These are phyloP conservation scores for Cylindrotheca closterium DNA, from an alignment of 108 stramenopile species.

Conservation along the genomic window DNA sequence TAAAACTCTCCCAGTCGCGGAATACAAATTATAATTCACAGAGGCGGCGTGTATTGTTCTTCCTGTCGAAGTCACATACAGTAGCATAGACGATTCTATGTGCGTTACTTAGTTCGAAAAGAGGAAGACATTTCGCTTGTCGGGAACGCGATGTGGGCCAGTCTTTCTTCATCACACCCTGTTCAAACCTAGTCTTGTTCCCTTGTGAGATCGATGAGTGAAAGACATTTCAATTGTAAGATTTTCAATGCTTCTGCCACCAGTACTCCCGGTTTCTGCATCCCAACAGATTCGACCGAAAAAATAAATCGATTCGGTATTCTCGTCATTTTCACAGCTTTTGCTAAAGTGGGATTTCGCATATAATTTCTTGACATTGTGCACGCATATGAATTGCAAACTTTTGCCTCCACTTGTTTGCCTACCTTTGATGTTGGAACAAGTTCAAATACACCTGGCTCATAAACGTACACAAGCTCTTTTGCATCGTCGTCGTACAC, in stretches of 20 bases:
- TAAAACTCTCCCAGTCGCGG: too few relatives aligned
- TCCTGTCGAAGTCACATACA: too few relatives aligned
- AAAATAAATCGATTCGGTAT: constrained; percentile 97
- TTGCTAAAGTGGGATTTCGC: constrained; percentile 71
- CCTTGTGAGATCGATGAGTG: constrained; percentile 42
- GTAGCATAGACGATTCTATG: too few relatives aligned
- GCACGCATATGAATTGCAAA: constrained; percentile 90
- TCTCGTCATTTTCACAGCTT: constrained; percentile 82
- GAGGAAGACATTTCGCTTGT: too few relatives aligned
- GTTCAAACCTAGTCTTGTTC: constrained; percentile 43
- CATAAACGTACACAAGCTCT: constrained; percentile 81
- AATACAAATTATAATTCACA: too few relatives aligned
- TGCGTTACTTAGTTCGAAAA: too few relatives aligned
- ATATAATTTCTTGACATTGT: constrained; percentile 97
- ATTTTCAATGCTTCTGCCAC: constrained; percentile 79
- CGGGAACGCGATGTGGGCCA: too few relatives aligned
- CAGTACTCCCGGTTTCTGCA: constrained; percentile 82
- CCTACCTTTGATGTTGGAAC: constrained; percentile 42
- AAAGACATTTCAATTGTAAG: constrained; percentile 69
- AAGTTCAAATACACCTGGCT: constrained; percentile 84
- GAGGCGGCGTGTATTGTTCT: too few relatives aligned
- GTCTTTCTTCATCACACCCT: too few relatives aligned
- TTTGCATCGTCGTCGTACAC: constrained; percentile 86
- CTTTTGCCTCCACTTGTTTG: constrained; percentile 52
- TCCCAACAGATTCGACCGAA: constrained; percentile 91